Evolutionary conservation across 2,329 filamentous ascomycete species (phyloP).

Genomic region (Colletotrichum tropicicola): DNA sequence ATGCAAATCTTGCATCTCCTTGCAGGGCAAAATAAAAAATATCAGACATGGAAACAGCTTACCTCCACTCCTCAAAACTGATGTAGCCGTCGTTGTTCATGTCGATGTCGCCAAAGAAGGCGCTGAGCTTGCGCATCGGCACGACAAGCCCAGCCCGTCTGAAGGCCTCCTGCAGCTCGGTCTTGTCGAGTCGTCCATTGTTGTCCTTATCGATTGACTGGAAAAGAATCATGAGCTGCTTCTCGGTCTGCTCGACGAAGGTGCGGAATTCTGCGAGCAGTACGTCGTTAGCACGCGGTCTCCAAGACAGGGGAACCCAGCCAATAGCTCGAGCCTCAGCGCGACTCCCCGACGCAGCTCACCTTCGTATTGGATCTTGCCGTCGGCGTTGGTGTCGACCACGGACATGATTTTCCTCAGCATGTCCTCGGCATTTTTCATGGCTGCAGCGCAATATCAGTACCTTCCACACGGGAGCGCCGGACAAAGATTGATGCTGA

Average conservation of each 20-base stretch:
- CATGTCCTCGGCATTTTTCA: constrained; percentile 93
- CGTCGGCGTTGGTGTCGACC: constrained; percentile 88
- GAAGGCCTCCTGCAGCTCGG: constrained; percentile 85
- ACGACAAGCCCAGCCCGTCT: constrained; percentile 80
- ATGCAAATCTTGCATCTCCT: not conserved
- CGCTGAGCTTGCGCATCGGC: constrained; percentile 77
- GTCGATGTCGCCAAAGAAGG: constrained; percentile 92
- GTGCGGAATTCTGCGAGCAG: constrained; percentile 77
- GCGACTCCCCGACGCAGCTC: constrained; percentile 40
- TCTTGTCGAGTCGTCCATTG: constrained; percentile 86
- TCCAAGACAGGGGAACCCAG: constrained; percentile 11
- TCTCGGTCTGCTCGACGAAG: constrained; percentile 89
- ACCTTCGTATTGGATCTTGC: constrained; percentile 92
- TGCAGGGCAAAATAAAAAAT: not conserved
- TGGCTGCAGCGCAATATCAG: constrained; percentile 48
- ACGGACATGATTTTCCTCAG: constrained; percentile 81
- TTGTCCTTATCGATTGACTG: constrained; percentile 85
- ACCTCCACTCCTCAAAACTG: constrained; percentile 97
- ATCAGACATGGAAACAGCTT: constrained; percentile 45
- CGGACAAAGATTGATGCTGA: constrained; percentile 49
- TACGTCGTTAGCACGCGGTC: constrained; percentile 19
- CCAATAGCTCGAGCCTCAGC: constrained; percentile 16
- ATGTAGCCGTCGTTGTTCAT: constrained; percentile 88
- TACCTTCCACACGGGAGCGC: not conserved
- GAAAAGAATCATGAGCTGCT: constrained; percentile 84